Conservation (phyloP, 1,284 basidiomycete species). For the Trichosporon sp. region DNA sequence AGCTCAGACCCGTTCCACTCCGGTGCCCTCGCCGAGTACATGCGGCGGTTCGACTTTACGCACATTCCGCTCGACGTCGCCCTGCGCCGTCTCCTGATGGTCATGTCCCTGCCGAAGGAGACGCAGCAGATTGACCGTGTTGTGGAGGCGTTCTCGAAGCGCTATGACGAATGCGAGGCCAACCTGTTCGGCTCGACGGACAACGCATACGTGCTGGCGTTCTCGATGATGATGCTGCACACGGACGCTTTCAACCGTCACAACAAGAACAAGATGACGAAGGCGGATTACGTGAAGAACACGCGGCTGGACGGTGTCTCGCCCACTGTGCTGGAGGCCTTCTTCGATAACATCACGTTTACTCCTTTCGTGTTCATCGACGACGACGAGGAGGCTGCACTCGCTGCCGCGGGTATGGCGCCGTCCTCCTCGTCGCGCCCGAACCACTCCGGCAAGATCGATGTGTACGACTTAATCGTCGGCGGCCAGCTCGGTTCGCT, state of each 20-base stretch:
- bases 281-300: slow-evolving; percentile 86
- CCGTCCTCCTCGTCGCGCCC: background rate
- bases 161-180: slow-evolving; percentile 81
- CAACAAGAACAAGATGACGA: slow-evolving; percentile 97
- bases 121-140: slow-evolving; percentile 98
- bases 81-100: slow-evolving; percentile 83
- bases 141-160: slow-evolving; percentile 86
- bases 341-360: slow-evolving; percentile 94
- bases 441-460: slow-evolving; percentile 60
- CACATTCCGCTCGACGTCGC: slow-evolving; percentile 84
- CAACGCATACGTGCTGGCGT: slow-evolving; percentile 92
- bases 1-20: slow-evolving; percentile 71
- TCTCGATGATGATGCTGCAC: slow-evolving; percentile 97
- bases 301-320: slow-evolving; percentile 80
- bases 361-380: slow-evolving; percentile 88
- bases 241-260: slow-evolving; percentile 97
- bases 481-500: slow-evolving; percentile 69
- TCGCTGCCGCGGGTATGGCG: slow-evolving; percentile 11
- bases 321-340: slow-evolving; percentile 80
- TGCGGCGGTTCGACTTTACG: slow-evolving; percentile 74
- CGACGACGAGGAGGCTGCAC: slow-evolving; percentile 20
- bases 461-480: slow-evolving; percentile 86
- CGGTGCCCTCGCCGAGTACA: slow-evolving; percentile 66
- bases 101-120: slow-evolving; percentile 84
- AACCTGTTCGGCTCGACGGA: slow-evolving; percentile 76